phyloP scores from a whole-genome alignment of 331 rosid species.

The Spiraea crenata region DNA sequence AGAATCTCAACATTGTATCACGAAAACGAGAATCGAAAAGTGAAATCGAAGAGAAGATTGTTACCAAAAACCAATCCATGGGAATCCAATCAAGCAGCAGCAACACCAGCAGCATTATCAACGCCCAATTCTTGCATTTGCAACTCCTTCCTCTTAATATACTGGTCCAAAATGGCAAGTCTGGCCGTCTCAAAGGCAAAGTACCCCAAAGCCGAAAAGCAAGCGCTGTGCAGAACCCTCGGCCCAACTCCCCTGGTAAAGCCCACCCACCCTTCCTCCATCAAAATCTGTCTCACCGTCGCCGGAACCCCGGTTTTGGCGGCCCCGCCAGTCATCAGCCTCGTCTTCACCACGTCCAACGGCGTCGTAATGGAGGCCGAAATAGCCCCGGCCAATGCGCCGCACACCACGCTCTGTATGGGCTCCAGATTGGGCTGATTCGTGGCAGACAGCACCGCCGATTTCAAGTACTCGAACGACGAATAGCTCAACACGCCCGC shows the following conservation, averaged over 20 bases:
- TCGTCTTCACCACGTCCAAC: slow-evolving; percentile 84
- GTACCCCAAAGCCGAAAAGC: slow-evolving; percentile 86
- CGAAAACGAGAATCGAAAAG: neutral
- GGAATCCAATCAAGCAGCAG: neutral
- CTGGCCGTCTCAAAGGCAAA: slow-evolving; percentile 95
- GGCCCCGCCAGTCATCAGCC: slow-evolving; percentile 67
- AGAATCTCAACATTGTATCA: neutral
- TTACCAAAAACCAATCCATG: neutral
- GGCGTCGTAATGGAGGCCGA: slow-evolving; percentile 88
- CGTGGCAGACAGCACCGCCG: slow-evolving; percentile 49
- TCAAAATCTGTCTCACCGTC: slow-evolving; percentile 59
- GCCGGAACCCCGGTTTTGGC: slow-evolving; percentile 56
- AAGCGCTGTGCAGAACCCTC: slow-evolving; percentile 82
- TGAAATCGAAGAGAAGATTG: neutral
- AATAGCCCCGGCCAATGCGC: slow-evolving; percentile 86
- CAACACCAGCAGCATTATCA: slow-evolving; percentile 3
- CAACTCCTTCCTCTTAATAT: slow-evolving; percentile 55
- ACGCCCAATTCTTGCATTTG: slow-evolving; percentile 34
- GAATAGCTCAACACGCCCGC: slow-evolving; percentile 92
- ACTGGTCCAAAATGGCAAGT: slow-evolving; percentile 53
- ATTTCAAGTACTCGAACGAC: slow-evolving; percentile 80
- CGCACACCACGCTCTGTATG: slow-evolving; percentile 74
- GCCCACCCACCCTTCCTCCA: slow-evolving; percentile 85
- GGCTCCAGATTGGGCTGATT: slow-evolving; percentile 49
- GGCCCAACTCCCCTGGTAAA: slow-evolving; percentile 91